phyloP scores from a whole-genome alignment of 176 grass and related monocot genomes.

The Carex myosuroides region DNA sequence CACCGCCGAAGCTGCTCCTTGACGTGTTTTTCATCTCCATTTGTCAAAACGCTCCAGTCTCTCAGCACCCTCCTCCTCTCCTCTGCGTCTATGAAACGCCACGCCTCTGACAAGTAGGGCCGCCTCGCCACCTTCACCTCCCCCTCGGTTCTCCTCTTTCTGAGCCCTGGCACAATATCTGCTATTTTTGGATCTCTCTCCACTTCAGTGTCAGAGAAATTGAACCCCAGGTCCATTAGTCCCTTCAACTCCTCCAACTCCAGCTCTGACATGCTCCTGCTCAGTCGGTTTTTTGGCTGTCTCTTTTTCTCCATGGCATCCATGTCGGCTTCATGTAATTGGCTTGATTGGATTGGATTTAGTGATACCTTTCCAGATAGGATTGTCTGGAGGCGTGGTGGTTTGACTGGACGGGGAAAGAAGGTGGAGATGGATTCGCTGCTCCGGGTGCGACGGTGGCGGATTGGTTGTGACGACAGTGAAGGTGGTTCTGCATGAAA shows the following conservation, averaged over 20 bases:
- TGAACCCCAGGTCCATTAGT: constrained; percentile 72
- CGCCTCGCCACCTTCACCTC: constrained; percentile 2
- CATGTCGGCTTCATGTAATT: neutral
- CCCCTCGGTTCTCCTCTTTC: constrained; percentile 10
- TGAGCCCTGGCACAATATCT: constrained; percentile 66
- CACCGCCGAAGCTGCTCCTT: constrained; percentile 77
- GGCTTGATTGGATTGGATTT: neutral
- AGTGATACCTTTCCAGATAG: constrained; percentile 57
- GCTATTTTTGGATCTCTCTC: constrained; percentile 43
- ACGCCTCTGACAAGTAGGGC: constrained; percentile 82
- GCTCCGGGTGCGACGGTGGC: constrained; percentile 52
- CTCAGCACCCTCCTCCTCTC: constrained; percentile 38
- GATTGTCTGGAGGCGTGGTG: constrained; percentile 53
- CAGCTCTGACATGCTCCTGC: constrained; percentile 57
- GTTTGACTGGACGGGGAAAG: neutral
- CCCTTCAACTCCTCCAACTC: constrained; percentile 93
- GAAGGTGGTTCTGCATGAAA: neutral
- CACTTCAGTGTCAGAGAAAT: constrained; percentile 65
- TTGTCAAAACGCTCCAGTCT: constrained; percentile 42
- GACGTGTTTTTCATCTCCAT: constrained; percentile 30
- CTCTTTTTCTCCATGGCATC: neutral
- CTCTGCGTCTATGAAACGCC: constrained; percentile 37
- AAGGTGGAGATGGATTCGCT: constrained; percentile 24
- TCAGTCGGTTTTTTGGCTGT: neutral
- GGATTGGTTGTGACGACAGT: neutral